A percentile compares a stretch with the other conserved stretches of the same genome.
phyloP scores from a whole-genome alignment of 2,329 filamentous ascomycete species.

The Penicillium verrucosum region DNA sequence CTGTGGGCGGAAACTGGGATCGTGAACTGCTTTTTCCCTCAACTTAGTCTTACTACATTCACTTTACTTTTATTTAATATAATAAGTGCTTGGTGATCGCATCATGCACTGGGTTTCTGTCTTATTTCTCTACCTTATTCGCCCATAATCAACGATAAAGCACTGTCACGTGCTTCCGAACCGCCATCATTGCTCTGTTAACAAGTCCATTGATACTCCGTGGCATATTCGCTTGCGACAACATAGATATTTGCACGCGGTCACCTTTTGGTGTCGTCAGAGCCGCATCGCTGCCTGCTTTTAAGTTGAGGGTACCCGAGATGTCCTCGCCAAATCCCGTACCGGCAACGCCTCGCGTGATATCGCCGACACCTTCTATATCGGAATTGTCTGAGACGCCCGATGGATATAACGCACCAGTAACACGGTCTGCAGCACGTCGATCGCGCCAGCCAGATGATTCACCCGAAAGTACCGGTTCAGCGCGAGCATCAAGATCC shows the following conservation, averaged over 20 bases:
- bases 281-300: conserved; percentile 49
- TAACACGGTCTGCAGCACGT: conserved; percentile 69
- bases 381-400: conserved; percentile 47
- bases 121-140: not conserved
- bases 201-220: conserved; percentile 19
- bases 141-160: conserved; percentile 6
- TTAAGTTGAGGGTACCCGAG: conserved; percentile 33
- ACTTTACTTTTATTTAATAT: conserved; percentile 1
- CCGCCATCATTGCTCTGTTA: conserved; percentile 38
- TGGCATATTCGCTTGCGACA: conserved; percentile 26
- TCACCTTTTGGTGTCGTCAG: conserved; percentile 28
- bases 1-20: conserved; percentile 16
- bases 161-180: conserved; percentile 4
- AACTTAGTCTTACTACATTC: conserved; percentile 9
- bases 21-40: conserved; percentile 15
- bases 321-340: conserved; percentile 55
- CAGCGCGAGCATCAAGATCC: conserved; percentile 51
- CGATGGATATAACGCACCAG: conserved; percentile 68
- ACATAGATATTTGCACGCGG: conserved; percentile 14
- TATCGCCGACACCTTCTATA: conserved; percentile 79
- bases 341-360: conserved; percentile 79
- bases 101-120: conserved; percentile 6
- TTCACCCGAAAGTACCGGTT: conserved; percentile 41
- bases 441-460: conserved; percentile 52
- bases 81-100: not conserved